Evolutionary conservation across 2,329 filamentous ascomycete genomes (phyloP), one percentile per base, ranked within the genome.

Genomic region (Ophidiomyces ophidiicola): DNA sequence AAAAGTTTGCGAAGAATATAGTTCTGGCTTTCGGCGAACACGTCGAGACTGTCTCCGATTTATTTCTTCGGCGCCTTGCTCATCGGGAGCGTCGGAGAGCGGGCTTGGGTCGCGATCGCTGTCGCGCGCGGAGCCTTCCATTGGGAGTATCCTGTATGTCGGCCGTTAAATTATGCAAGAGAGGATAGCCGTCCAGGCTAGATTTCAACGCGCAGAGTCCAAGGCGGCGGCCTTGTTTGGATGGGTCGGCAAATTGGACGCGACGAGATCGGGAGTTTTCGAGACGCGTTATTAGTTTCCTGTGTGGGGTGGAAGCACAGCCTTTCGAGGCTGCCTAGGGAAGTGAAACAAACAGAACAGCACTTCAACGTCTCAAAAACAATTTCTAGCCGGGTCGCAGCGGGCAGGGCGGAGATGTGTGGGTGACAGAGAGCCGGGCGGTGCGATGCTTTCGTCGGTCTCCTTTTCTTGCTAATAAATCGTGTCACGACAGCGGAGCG

Each of bases 11-110:
- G 46, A 44, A 18, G 62, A 63, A 40, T 61, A 66, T 15, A 63
- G 40, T 39, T 62, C 58, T 24, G 64, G 64, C 45, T 58, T 62
- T 33, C 62, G 60, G 43, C 59, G 57, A 39, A 54, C 53, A 44
- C 64, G 61, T 34, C 61, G 58, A n/a, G 64, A 68, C 47, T 62
- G 64, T 47, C 63, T 57, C 49, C 61, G 57, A 43, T 60, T 51
- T 44, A 55, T 48, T 12, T 50, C 46, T 11, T 52, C 50, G 17
- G 52, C 51, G 10, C 48, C 48, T 20, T 34, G 42, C 6, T 39
- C 47, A 18, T 41, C 46, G 17, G 30, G 29, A 6, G 28, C 26
- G 10, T 45, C 42, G 7, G 41, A 44, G 11, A 47, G 50, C 23
- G 47, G 42, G 28, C 41, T 48, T 7, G 48, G 45, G 38, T 44